phyloP scores from a whole-genome alignment of 1,139 yeast species.

The Diutina siamensis region DNA sequence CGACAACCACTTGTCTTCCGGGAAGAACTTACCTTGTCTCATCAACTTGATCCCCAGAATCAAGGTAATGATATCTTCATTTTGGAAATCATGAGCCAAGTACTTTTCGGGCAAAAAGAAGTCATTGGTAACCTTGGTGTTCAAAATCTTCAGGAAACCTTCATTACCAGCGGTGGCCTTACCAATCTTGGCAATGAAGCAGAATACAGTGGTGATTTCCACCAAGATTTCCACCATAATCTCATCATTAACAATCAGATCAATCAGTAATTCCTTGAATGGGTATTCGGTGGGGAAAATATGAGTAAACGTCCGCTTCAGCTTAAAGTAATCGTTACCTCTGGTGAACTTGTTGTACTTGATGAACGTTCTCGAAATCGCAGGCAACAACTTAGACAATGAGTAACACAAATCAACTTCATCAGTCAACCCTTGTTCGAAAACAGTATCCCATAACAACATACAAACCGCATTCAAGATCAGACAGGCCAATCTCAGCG shows the following conservation, averaged over 20 bases:
- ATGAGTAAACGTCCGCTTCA: constrained; percentile 51
- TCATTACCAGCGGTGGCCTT: constrained; percentile 34
- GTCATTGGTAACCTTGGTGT: constrained; percentile 18
- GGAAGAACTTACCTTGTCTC: constrained; percentile 49
- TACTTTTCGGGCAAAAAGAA: constrained; percentile 23
- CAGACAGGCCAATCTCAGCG: constrained; percentile 52
- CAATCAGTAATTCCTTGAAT: constrained; percentile 53
- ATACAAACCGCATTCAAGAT: constrained; percentile 39
- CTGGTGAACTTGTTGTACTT: constrained; percentile 44
- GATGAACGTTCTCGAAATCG: constrained; percentile 38
- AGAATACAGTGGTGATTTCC: constrained; percentile 53
- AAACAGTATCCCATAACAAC: constrained; percentile 22
- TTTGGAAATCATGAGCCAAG: constrained; percentile 22
- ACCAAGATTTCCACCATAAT: constrained; percentile 60
- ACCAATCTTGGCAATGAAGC: constrained; percentile 45
- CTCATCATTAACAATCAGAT: constrained; percentile 64
- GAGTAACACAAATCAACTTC: constrained; percentile 27
- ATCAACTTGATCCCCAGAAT: constrained; percentile 48
- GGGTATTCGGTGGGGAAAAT: constrained; percentile 65
- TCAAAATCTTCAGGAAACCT: constrained; percentile 24
- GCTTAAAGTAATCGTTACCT: constrained; percentile 38
- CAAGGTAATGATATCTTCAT: constrained; percentile 34
- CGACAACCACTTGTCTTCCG: constrained; percentile 60
- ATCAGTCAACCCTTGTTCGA: constrained; percentile 16
- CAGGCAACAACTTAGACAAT: constrained; percentile 39